A percentile compares a stretch with the other conserved stretches of the same genome.
These are phyloP conservation scores for Pogostemon cablin DNA, from an alignment of 257 asterid genomes.

Conservation along the genomic window DNA sequence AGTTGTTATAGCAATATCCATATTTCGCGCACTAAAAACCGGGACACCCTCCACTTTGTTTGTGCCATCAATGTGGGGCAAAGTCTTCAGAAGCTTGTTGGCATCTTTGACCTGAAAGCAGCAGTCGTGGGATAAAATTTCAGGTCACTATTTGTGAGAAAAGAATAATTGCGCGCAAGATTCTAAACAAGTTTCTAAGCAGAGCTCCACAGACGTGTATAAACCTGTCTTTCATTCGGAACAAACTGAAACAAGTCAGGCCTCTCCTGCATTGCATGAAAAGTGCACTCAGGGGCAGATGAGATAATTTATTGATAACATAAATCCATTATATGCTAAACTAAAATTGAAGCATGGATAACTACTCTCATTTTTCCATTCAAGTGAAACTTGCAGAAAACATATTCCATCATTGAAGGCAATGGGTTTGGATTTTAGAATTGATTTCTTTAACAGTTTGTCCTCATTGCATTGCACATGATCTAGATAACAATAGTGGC, in stretches of 20 bases:
- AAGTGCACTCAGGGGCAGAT: not conserved
- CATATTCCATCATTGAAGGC: constrained; percentile 2
- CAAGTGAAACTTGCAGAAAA: constrained; percentile 17
- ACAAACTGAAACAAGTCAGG: constrained; percentile 89
- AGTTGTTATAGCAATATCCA: constrained; percentile 92
- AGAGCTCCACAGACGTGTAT: constrained; percentile 24
- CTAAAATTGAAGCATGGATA: not conserved
- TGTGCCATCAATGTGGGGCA: constrained; percentile 51
- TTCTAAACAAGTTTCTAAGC: constrained; percentile 4
- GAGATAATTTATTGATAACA: constrained; percentile 3
- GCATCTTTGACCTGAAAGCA: constrained; percentile 89
- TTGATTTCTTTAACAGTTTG: not conserved
- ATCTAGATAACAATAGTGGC: not conserved
- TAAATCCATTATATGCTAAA: not conserved
- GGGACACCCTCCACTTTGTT: constrained; percentile 92
- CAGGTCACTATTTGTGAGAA: constrained; percentile 12
- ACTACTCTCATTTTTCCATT: not conserved
- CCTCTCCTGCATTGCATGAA: constrained; percentile 69
- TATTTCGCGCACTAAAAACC: constrained; percentile 88
- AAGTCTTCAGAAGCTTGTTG: constrained; percentile 72
- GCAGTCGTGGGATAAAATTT: constrained; percentile 9
- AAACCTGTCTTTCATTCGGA: constrained; percentile 91
- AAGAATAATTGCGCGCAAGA: constrained; percentile 11
- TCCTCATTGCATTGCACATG: not conserved
- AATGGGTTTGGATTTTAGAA: not conserved